phyloP scores from a whole-genome alignment of 129 eudicot genomes.

The Ambrosia trifida region DNA sequence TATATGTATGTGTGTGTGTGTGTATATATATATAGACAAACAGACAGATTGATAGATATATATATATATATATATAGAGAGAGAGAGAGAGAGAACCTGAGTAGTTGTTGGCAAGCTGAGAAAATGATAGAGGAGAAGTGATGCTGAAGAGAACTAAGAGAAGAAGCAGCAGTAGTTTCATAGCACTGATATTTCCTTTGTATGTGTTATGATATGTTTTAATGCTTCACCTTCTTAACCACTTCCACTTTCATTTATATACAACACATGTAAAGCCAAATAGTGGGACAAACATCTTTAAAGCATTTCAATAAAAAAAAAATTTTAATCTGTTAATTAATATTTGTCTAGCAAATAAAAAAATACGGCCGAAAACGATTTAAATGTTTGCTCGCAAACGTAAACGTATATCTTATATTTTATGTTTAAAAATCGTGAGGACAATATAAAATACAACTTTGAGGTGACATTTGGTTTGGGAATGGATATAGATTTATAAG shows the following conservation, averaged over 20 bases:
- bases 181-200: neutral
- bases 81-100: neutral
- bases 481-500: too few species aligned
- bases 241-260: neutral
- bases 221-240: neutral
- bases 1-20: too few species aligned
- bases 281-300: too few species aligned
- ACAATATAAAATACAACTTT: neutral
- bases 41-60: too few species aligned
- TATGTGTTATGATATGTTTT: neutral
- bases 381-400: neutral
- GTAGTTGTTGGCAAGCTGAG: neutral
- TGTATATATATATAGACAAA: neutral
- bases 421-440: neutral
- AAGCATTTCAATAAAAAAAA: too few species aligned
- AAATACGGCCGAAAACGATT: neutral
- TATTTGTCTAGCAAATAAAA: neutral
- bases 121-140: neutral
- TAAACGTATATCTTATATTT: neutral
- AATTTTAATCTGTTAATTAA: neutral
- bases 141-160: neutral
- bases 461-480: too few species aligned
- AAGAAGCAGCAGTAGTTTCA: neutral
- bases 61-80: neutral
- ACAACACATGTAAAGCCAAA: neutral